phyloP scores from a whole-genome alignment of 179 eudicot genomes.

The Spinacia oleracea region DNA sequence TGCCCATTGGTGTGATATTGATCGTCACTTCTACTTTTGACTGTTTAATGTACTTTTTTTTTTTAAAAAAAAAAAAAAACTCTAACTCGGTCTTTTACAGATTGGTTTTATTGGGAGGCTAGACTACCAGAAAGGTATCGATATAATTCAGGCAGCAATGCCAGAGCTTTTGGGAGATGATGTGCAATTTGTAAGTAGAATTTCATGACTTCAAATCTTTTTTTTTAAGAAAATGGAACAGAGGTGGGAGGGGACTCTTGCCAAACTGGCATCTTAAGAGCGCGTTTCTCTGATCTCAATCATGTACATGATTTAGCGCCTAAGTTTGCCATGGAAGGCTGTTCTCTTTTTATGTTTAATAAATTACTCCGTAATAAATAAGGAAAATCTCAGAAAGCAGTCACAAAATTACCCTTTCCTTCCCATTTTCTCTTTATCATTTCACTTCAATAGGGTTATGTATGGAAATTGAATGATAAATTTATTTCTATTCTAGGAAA shows the following conservation, averaged over 20 bases:
- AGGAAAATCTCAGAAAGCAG: no score
- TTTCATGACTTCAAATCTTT: neutral
- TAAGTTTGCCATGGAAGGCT: no score
- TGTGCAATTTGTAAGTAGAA: conserved; percentile 80
- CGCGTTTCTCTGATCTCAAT: no score
- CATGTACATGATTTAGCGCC: neutral
- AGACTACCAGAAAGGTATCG: conserved; percentile 95
- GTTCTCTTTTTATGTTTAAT: no score
- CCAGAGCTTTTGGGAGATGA: conserved; percentile 87
- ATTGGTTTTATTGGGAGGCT: conserved; percentile 98
- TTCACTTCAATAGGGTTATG: no score
- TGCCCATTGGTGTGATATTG: conserved; percentile 74
- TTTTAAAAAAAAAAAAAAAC: neutral
- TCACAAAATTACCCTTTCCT: neutral
- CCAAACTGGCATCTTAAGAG: neutral
- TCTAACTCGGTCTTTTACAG: conserved; percentile 33
- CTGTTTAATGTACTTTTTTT: neutral
- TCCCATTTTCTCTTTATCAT: no score
- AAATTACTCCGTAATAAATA: no score
- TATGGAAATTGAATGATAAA: no score
- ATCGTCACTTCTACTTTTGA: neutral
- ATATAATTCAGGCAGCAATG: conserved; percentile 64
- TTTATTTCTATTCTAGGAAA: no score
- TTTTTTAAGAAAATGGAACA: neutral
- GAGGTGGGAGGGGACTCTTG: neutral